Evolutionary conservation across 2,329 filamentous ascomycete genomes (phyloP).

Genomic region (Balansia obtecta): DNA sequence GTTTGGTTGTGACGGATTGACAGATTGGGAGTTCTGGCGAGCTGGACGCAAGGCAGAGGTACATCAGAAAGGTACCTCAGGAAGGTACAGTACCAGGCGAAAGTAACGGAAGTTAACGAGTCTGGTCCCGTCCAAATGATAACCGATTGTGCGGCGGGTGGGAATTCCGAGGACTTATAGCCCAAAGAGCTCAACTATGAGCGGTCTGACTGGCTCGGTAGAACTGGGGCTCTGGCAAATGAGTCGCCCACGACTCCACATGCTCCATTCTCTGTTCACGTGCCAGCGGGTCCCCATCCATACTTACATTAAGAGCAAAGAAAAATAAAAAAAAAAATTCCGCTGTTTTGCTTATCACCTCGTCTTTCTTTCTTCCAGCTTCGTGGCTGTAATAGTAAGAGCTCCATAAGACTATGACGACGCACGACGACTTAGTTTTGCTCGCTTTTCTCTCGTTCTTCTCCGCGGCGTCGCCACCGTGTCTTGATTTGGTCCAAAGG

Average conservation of each 20-base stretch:
- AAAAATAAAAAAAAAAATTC: conserved; percentile 2
- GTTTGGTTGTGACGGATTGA: neutral
- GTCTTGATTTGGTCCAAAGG: neutral
- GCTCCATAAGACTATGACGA: neutral
- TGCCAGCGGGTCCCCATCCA: neutral
- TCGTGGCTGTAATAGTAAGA: neutral
- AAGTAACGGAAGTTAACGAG: too few relatives aligned
- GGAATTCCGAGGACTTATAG: neutral
- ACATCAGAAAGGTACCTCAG: too few relatives aligned
- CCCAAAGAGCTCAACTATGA: neutral
- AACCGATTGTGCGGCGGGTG: neutral
- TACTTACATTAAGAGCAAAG: neutral
- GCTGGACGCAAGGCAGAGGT: neutral
- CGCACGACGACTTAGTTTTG: neutral
- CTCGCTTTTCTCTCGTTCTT: too few relatives aligned
- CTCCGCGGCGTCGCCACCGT: too few relatives aligned
- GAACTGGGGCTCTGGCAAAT: neutral
- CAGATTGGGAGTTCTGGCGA: neutral
- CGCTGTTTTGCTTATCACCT: neutral
- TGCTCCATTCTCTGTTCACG: neutral
- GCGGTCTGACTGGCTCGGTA: neutral
- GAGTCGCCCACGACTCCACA: neutral
- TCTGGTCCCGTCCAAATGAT: too few relatives aligned
- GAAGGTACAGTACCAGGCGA: too few relatives aligned
- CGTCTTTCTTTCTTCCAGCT: neutral